Percentiles rank a stretch among this genome's conserved stretches.
Evolutionary conservation across 2,329 filamentous ascomycete species (phyloP).

Genomic region (Colletotrichum salicis): DNA sequence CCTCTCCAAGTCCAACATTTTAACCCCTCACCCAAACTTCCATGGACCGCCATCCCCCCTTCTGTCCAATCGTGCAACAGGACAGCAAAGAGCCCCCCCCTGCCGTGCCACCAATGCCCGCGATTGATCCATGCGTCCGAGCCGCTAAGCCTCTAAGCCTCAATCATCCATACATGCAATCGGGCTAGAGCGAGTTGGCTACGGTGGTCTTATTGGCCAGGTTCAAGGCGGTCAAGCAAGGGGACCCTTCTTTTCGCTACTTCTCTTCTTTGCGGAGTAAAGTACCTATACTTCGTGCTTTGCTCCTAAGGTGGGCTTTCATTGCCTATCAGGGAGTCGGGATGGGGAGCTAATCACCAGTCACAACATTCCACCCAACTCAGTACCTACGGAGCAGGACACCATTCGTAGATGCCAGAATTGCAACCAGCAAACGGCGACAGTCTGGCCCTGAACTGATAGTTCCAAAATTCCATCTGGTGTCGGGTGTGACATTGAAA

Average conservation of each 20-base stretch:
- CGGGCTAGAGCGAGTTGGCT: neutral
- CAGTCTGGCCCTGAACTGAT: neutral
- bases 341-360: too few species aligned
- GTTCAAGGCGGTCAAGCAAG: neutral
- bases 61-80: conserved; percentile 17
- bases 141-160: conserved; percentile 35
- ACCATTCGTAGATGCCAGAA: neutral
- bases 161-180: conserved; percentile 25
- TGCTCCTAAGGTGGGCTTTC: neutral
- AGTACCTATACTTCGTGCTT: neutral
- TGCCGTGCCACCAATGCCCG: neutral
- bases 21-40: neutral
- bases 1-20: neutral
- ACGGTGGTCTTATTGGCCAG: neutral
- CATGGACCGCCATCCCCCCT: neutral
- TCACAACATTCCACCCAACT: neutral
- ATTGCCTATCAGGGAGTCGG: neutral
- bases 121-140: conserved; percentile 20
- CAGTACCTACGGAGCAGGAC: neutral
- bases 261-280: neutral
- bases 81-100: conserved; percentile 4
- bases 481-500: neutral
- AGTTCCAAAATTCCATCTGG: neutral
- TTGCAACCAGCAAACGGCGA: neutral
- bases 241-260: neutral